A percentile compares a stretch with the other conserved stretches of the same genome.
These are phyloP conservation scores for Deuterostichococcus epilithicus DNA, from an alignment of 139 green algal genomes.

Conservation along the genomic window DNA sequence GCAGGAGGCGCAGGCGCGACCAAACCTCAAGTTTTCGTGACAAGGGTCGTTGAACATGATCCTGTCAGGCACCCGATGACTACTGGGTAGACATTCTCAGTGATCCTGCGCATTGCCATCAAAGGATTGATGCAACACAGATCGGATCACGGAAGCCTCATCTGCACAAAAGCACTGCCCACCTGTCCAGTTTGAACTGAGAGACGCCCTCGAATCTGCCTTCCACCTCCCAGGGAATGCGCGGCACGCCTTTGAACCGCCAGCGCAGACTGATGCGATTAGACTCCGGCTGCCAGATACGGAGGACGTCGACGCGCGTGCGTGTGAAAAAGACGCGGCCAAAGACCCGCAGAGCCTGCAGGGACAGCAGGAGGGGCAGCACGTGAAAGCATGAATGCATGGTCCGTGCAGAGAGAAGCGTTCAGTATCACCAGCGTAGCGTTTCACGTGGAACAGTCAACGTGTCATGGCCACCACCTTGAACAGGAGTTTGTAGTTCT, in stretches of 20 bases:
- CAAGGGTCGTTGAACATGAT: conserved; percentile 13
- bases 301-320: conserved; percentile 79
- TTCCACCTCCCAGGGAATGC: conserved; percentile 83
- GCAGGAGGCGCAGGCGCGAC: neutral
- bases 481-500: conserved; percentile 90
- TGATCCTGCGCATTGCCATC: neutral
- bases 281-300: conserved; percentile 90
- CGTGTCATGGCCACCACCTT: conserved; percentile 58
- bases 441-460: too few species aligned
- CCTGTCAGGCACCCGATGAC: neutral
- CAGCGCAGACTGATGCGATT: conserved; percentile 80
- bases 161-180: neutral
- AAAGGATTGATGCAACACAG: neutral
- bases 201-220: conserved; percentile 89
- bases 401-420: too few species aligned
- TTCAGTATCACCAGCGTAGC: too few species aligned
- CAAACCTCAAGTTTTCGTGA: neutral
- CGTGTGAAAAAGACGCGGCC: conserved; percentile 84
- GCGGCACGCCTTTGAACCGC: conserved; percentile 79
- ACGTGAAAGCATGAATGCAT: too few species aligned
- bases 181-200: conserved; percentile 84
- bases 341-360: conserved; percentile 69
- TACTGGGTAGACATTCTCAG: conserved; percentile 6
- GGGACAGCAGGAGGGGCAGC: too few species aligned
- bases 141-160: neutral